Base-by-base conservation (phyloP, 352 stramenopile genomes). In the Phytophthora hibernalis region DNA sequence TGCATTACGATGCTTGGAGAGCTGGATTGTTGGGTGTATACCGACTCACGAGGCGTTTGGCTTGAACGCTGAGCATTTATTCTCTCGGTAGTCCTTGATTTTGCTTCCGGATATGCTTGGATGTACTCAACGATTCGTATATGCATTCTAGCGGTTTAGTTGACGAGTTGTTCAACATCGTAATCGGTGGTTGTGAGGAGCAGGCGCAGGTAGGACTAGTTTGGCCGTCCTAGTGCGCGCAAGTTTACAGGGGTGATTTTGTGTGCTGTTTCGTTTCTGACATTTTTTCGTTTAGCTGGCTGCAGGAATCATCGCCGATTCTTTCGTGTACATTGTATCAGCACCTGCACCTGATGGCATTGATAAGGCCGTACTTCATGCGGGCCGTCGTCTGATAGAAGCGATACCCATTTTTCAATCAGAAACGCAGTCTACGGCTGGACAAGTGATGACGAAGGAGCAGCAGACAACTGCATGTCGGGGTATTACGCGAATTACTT, bases 1-100 rank as follows among this genome's bases (percentile, higher is more conserved):
- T 49, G 83, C 82, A 10, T 61, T 93, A 21, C 79, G 74, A 20
- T 93, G 85, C 33, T 61, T 93, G 9, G 83, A 91, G 61, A 78
- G 65, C 18, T 93, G 85, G 85, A 67, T 86, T 48, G 54, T 87
- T 16, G 85, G 85, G 11, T 89, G 79, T 50, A 60, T 93, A 35
- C 63, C 80, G 0, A 62, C 64, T 0, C 65, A 80, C 3, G 73
- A 80, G 16, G 42, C 54, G 3, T 91, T 91, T 78, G 82, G 82
- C 16, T 58, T 91, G 21, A 78, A 65, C 47, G 68, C 75, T 7
- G 43, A 66, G 13, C 74, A 83, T 33, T 37, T 90, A 24, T 76
- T 80, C 26, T 38, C 65, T 58, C 55, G 77, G 80, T 72, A 65
- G 13, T 7, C 1, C 16, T 20, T 6, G 18, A 33, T 22, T 55